phyloP scores from a whole-genome alignment of 768 basidiomycete species.

The Mycena rosella region DNA sequence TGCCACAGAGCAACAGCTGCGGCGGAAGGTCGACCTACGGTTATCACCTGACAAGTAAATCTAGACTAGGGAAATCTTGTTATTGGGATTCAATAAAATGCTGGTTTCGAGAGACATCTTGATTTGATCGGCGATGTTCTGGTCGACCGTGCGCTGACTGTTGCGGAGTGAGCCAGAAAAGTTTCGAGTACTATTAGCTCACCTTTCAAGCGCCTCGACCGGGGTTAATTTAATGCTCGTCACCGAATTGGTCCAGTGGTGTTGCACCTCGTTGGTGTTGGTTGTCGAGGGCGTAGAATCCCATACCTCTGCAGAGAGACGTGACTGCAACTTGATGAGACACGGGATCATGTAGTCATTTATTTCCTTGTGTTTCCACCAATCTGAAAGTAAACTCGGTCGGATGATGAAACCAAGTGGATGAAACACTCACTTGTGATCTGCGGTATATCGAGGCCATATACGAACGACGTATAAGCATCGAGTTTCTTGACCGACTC shows the following conservation, averaged over 20 bases:
- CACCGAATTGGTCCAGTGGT: slow-evolving; percentile 39
- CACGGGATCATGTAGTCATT: slow-evolving; percentile 39
- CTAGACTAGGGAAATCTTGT: too few relatives aligned
- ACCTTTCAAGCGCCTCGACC: slow-evolving; percentile 36
- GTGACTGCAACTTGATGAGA: slow-evolving; percentile 38
- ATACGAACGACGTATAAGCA: neutral
- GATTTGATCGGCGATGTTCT: slow-evolving; percentile 9
- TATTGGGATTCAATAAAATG: slow-evolving; percentile 28
- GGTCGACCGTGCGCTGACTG: neutral
- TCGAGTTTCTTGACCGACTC: neutral
- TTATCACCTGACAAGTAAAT: too few relatives aligned
- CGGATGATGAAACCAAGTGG: neutral
- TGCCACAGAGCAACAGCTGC: too few relatives aligned
- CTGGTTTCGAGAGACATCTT: slow-evolving; percentile 19
- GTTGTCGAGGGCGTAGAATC: slow-evolving; percentile 38
- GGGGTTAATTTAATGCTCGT: slow-evolving; percentile 35
- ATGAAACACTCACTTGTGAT: neutral
- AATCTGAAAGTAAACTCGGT: slow-evolving; percentile 21
- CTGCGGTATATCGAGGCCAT: neutral
- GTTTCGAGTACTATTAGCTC: neutral
- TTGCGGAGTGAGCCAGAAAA: too few relatives aligned
- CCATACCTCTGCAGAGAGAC: slow-evolving; percentile 33
- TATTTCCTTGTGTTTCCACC: slow-evolving; percentile 43
- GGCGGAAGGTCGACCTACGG: too few relatives aligned
- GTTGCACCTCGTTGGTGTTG: slow-evolving; percentile 39